phyloP scores from a whole-genome alignment of 2,329 filamentous ascomycete genomes.

The Cyphellophora europaea region DNA sequence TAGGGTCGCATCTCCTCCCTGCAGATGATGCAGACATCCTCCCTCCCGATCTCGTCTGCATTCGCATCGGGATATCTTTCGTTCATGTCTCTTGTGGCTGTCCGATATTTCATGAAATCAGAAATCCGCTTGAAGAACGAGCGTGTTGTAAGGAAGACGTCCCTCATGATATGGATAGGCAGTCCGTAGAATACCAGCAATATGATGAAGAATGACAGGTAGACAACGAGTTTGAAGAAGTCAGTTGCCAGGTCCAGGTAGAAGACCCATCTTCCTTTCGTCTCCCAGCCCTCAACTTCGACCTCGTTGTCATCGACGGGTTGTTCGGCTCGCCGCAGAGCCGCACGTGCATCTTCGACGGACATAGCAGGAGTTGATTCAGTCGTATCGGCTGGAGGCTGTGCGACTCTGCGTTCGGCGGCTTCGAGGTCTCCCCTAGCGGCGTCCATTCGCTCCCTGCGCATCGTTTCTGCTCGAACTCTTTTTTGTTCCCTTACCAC shows the following conservation, averaged over 20 bases:
- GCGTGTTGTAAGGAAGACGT: slow-evolving; percentile 86
- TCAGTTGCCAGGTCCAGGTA: slow-evolving; percentile 81
- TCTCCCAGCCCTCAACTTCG: slow-evolving; percentile 92
- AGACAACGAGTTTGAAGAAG: slow-evolving; percentile 82
- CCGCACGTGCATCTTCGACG: slow-evolving; percentile 5
- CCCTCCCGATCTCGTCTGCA: slow-evolving; percentile 68
- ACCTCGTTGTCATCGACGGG: slow-evolving; percentile 80
- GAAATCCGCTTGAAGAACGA: slow-evolving; percentile 86
- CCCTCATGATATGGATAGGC: slow-evolving; percentile 91
- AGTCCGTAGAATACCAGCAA: slow-evolving; percentile 89
- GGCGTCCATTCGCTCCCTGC: slow-evolving; percentile 42
- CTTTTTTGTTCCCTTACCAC: slow-evolving; percentile 67
- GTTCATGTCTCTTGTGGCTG: slow-evolving; percentile 91
- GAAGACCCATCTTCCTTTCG: slow-evolving; percentile 87
- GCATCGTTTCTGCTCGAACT: slow-evolving; percentile 58
- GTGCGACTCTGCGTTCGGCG: slow-evolving; percentile 1
- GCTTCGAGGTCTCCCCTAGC: slow-evolving; percentile 13
- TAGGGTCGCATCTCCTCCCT: slow-evolving; percentile 89
- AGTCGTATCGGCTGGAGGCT: slow-evolving; percentile 9
- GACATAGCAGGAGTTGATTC: slow-evolving; percentile 24
- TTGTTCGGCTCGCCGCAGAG: slow-evolving; percentile 4
- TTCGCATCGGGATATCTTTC: slow-evolving; percentile 82
- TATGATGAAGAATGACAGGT: slow-evolving; percentile 85
- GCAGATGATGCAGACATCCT: slow-evolving; percentile 96
- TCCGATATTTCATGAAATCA: slow-evolving; percentile 81